Evolutionary conservation across 108 stramenopile genomes (phyloP).

Genomic region (Discostella stelligeroides): DNA sequence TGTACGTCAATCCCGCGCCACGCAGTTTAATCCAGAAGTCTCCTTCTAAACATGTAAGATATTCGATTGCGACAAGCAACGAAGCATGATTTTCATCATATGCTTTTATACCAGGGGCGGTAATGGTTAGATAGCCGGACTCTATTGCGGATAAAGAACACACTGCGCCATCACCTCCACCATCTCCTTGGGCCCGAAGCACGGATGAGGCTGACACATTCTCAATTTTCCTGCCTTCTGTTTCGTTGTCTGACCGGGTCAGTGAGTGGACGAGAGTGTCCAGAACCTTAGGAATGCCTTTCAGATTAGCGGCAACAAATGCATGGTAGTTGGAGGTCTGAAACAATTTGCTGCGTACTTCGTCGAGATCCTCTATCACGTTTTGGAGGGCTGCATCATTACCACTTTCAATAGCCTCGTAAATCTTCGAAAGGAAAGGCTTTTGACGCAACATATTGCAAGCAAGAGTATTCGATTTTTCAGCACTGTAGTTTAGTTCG

Average conservation of each 20-base stretch:
- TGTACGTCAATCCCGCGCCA: slow-evolving; percentile 52
- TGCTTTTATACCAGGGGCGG: slow-evolving; percentile 36
- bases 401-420: slow-evolving; percentile 33
- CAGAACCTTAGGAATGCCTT: slow-evolving; percentile 27
- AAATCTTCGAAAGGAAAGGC: slow-evolving; percentile 42
- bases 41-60: slow-evolving; percentile 52
- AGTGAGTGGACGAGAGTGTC: slow-evolving; percentile 33
- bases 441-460: slow-evolving; percentile 44
- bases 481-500: slow-evolving; percentile 26
- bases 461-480: slow-evolving; percentile 38
- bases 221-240: slow-evolving; percentile 34
- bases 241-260: not conserved
- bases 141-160: slow-evolving; percentile 48
- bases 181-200: slow-evolving; percentile 14
- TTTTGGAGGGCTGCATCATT: slow-evolving; percentile 23
- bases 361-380: slow-evolving; percentile 37
- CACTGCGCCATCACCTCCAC: slow-evolving; percentile 40
- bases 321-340: slow-evolving; percentile 47
- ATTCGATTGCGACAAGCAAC: slow-evolving; percentile 52
- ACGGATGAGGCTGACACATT: slow-evolving; percentile 49
- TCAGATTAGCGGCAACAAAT: slow-evolving; percentile 47
- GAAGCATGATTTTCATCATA: slow-evolving; percentile 43
- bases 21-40: slow-evolving; percentile 58
- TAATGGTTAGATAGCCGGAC: slow-evolving; percentile 37
- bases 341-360: slow-evolving; percentile 33